A percentile compares a stretch with the other conserved stretches of the same genome.
Evolutionary conservation across 2,329 filamentous ascomycete genomes (phyloP).

Genomic region (Alternaria angustiovoidea): DNA sequence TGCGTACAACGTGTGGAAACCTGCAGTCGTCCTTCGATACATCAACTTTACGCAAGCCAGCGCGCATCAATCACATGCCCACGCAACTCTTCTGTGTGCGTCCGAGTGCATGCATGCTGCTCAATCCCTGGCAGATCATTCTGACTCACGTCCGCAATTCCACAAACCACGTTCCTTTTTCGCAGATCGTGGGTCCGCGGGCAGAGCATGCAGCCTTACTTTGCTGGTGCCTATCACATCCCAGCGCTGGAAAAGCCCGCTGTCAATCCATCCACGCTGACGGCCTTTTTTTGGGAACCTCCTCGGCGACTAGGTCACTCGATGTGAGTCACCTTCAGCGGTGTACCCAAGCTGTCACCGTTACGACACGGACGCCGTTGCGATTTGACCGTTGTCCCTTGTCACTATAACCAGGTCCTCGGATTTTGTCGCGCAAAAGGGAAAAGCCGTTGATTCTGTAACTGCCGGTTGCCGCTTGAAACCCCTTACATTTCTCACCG

Average conservation of each 20-base stretch:
- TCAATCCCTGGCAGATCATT: constrained; percentile 33
- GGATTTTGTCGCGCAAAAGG: constrained; percentile 14
- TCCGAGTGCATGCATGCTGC: constrained; percentile 4
- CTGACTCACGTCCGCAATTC: constrained; percentile 26
- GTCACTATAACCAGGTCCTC: constrained; percentile 20
- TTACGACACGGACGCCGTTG: constrained; percentile 17
- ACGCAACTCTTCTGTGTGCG: constrained; percentile 21
- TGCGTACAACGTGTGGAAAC: constrained; percentile 25
- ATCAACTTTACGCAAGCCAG: constrained; percentile 20
- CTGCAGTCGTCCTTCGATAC: constrained; percentile 32
- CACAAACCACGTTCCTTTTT: constrained; percentile 30
- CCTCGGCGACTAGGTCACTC: constrained; percentile 7
- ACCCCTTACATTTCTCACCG: constrained; percentile 7
- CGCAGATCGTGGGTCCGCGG: constrained; percentile 18
- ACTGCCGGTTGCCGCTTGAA: constrained; percentile 14
- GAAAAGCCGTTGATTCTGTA: constrained; percentile 14
- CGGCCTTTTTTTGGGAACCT: neutral
- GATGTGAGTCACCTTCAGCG: constrained; percentile 24
- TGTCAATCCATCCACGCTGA: neutral
- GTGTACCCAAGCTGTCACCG: constrained; percentile 20
- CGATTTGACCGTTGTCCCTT: constrained; percentile 13
- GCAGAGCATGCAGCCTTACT: constrained; percentile 7
- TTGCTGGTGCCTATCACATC: constrained; percentile 5
- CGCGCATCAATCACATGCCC: constrained; percentile 38
- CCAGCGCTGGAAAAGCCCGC: constrained; percentile 5